Conservation (phyloP, 1,284 basidiomycete genomes). For the Austroboletus rostrupii region DNA sequence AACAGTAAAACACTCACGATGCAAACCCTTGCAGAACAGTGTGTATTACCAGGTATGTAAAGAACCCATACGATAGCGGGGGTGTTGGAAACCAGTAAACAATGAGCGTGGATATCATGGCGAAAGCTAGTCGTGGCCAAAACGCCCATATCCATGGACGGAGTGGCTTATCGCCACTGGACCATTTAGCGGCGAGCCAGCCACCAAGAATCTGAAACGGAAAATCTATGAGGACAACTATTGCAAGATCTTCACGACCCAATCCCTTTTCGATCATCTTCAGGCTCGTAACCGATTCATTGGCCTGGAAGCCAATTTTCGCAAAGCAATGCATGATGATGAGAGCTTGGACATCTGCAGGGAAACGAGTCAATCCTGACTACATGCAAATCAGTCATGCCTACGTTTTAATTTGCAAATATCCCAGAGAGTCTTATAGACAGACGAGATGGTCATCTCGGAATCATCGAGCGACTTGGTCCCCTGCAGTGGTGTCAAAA, state of each 20-base stretch:
- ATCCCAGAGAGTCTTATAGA: slow-evolving; percentile 93
- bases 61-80: slow-evolving; percentile 76
- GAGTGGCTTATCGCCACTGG: slow-evolving; percentile 69
- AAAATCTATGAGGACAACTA: slow-evolving; percentile 95
- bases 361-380: neutral
- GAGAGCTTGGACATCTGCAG: slow-evolving; percentile 85
- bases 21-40: slow-evolving; percentile 87
- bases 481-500: slow-evolving; percentile 44
- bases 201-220: slow-evolving; percentile 96
- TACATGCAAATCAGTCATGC: slow-evolving; percentile 7
- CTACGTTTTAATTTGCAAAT: slow-evolving; percentile 90
- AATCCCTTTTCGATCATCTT: slow-evolving; percentile 98
- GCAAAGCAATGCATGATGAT: slow-evolving; percentile 87
- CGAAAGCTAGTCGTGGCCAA: slow-evolving; percentile 81
- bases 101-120: slow-evolving; percentile 71
- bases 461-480: slow-evolving; percentile 68
- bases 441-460: slow-evolving; percentile 87
- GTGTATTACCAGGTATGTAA: slow-evolving; percentile 73
- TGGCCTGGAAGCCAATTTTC: slow-evolving; percentile 95
- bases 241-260: slow-evolving; percentile 90
- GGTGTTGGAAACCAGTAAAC: slow-evolving; percentile 84
- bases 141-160: slow-evolving; percentile 91
- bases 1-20: slow-evolving; percentile 49
- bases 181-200: slow-evolving; percentile 95
- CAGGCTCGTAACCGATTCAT: slow-evolving; percentile 88